phyloP scores from a whole-genome alignment of 2,329 filamentous ascomycete species.

The Fusarium lyarnte region DNA sequence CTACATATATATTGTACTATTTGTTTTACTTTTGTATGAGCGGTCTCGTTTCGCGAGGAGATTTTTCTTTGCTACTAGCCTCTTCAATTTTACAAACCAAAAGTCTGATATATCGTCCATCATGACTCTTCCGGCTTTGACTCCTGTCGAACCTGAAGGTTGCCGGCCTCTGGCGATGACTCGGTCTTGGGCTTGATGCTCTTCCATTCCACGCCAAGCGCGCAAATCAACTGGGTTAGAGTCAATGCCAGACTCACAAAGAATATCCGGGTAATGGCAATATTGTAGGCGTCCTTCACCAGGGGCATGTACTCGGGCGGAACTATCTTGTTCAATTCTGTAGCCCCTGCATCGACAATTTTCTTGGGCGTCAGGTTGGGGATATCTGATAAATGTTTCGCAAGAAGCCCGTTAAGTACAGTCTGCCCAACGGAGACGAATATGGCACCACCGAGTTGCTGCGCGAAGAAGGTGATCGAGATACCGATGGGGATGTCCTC shows the following conservation, averaged over 20 bases:
- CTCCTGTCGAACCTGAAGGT: not conserved
- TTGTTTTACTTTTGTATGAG: not conserved
- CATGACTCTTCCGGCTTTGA: conserved; percentile 25
- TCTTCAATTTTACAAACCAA: not conserved
- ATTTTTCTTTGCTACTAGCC: not conserved
- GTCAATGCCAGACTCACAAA: conserved; percentile 68
- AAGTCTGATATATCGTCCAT: not conserved
- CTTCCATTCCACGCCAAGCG: conserved; percentile 71
- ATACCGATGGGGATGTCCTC: conserved; percentile 65
- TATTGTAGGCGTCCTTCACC: conserved; percentile 73
- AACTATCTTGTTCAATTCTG: conserved; percentile 66
- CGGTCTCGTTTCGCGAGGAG: not conserved
- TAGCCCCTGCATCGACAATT: conserved; percentile 64
- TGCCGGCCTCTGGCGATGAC: conserved; percentile 3
- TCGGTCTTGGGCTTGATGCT: conserved; percentile 66
- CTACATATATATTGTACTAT: not conserved
- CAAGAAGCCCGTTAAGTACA: conserved; percentile 60
- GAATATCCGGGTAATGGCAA: conserved; percentile 69
- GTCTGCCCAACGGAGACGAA: conserved; percentile 67
- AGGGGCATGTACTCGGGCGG: conserved; percentile 57
- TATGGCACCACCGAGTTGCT: conserved; percentile 68
- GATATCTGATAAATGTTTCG: conserved; percentile 50
- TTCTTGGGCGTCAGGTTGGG: conserved; percentile 54
- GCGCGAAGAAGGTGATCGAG: conserved; percentile 65
- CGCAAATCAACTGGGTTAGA: conserved; percentile 64